Percentiles rank a stretch among this genome's conserved stretches.
These are phyloP conservation scores for Akanthomyces dipterigenus DNA, from an alignment of 2,329 filamentous ascomycete genomes.

Conservation along the genomic window DNA sequence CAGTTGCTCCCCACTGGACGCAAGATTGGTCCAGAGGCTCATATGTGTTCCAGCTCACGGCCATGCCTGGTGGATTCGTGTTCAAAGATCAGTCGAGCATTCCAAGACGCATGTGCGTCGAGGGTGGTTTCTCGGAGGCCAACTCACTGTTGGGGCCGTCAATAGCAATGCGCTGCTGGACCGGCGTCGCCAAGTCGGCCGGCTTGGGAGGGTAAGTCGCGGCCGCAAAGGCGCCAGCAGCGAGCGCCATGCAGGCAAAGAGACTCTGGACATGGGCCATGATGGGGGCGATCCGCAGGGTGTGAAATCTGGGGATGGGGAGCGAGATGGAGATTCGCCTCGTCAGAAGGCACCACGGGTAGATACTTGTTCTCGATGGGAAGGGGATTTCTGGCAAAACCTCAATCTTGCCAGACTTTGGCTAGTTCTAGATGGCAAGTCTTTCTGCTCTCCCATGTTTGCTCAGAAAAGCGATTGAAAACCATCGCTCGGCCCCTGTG, in stretches of 20 bases:
- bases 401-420: no score
- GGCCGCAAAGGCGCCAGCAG: neutral
- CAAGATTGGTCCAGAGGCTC: constrained; percentile 36
- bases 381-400: no score
- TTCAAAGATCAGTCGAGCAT: neutral
- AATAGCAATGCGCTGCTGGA: constrained; percentile 48
- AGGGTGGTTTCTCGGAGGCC: neutral
- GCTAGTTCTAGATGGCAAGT: neutral
- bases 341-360: neutral
- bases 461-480: no score
- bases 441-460: no score
- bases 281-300: neutral
- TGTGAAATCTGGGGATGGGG: neutral
- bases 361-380: no score
- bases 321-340: neutral
- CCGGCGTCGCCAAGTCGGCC: constrained; percentile 42
- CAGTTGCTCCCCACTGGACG: constrained; percentile 44
- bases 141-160: constrained; percentile 40
- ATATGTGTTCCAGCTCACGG: constrained; percentile 53
- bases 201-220: constrained; percentile 33
- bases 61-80: constrained; percentile 32
- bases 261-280: neutral
- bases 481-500: neutral
- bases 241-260: neutral
- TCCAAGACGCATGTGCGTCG: neutral